Evolutionary conservation across 768 basidiomycete genomes (phyloP), one percentile per base, ranked within the genome.

Genomic region (Amanita exitialis): DNA sequence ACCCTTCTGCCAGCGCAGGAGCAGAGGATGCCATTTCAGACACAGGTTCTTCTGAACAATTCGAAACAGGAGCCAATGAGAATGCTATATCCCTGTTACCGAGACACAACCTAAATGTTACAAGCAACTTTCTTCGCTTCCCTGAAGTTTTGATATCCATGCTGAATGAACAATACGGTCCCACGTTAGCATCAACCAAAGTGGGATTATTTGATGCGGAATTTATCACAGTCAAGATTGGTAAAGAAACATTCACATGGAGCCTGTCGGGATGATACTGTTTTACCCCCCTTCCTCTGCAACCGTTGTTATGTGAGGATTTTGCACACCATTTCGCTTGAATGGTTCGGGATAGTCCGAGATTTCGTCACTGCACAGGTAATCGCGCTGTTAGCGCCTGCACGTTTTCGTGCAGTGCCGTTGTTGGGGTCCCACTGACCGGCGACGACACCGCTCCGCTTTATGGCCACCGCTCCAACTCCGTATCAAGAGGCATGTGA

Each of bases 151-250:
- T 82, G 36, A 61, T 88, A 18, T 56, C 68, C 9, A 56, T 58
- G 2, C 69, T 92, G 42, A 82, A 84, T 51, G 58, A 61, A 43
- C 63, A 68, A 43, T 77, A 76, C 53, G 69, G 70, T n/a, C 45
- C 60, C 32, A 58, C 56, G 49, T 66, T 82, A 38, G 70, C 69
- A 27, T 69, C 71, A 12, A 61, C 66, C 3, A 65, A 61, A 47
- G 71, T 74, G 2, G 79, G 78, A 1, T 62, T 65, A 1, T 80
- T 85, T 57, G 69, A 76, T 39, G 77, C 75, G 1, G 72, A 73
- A 39, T 67, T 71, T 44, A 61, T 91, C n/a, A 69, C 70, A 36
- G 68, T 82, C 41, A 85, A 76, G 62, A 86, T 90, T 35, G 89
- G 87, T 9, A 86, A 82, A 61, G 80, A 86, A 6, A 64, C 78